Evolutionary conservation across 164 flowering plant genomes (phyloP).

Genomic region (Dillenia suffruticosa): DNA sequence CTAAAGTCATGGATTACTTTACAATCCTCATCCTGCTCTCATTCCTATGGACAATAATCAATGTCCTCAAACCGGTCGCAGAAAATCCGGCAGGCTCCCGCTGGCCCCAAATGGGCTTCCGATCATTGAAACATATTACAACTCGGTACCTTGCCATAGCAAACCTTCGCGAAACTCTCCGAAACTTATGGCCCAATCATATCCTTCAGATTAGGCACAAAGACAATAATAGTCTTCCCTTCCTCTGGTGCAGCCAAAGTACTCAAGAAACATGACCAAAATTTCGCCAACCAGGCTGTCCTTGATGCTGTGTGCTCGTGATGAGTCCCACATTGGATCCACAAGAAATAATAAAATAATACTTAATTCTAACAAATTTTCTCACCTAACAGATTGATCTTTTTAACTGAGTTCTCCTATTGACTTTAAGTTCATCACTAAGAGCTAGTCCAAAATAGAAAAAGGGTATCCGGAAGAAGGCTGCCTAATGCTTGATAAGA

Average conservation of each 20-base stretch:
- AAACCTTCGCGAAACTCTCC: conserved; percentile 19
- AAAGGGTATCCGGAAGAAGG: no score
- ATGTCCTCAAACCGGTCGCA: background rate
- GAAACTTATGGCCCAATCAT: conserved; percentile 23
- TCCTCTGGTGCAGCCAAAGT: conserved; percentile 18
- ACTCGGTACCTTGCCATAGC: conserved; percentile 17
- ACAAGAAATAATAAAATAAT: no score
- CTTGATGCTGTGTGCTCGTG: conserved; percentile 18
- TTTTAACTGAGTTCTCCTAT: no score
- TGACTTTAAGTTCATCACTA: no score
- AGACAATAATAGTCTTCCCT: conserved; percentile 17
- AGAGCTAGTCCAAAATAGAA: no score
- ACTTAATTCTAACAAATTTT: no score
- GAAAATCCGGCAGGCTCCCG: conserved; percentile 12
- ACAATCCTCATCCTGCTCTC: background rate
- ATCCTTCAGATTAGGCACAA: conserved; percentile 18
- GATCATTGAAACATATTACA: conserved; percentile 21
- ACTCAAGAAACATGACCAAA: conserved; percentile 19
- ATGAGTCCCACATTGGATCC: no score
- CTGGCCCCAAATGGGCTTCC: conserved; percentile 29
- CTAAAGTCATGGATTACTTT: no score
- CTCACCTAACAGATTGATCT: no score
- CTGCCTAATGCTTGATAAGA: no score
- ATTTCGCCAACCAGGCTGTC: conserved; percentile 19
- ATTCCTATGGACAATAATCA: background rate